Conservation (phyloP, 768 basidiomycete genomes). For the Pisolithus marmoratus region DNA sequence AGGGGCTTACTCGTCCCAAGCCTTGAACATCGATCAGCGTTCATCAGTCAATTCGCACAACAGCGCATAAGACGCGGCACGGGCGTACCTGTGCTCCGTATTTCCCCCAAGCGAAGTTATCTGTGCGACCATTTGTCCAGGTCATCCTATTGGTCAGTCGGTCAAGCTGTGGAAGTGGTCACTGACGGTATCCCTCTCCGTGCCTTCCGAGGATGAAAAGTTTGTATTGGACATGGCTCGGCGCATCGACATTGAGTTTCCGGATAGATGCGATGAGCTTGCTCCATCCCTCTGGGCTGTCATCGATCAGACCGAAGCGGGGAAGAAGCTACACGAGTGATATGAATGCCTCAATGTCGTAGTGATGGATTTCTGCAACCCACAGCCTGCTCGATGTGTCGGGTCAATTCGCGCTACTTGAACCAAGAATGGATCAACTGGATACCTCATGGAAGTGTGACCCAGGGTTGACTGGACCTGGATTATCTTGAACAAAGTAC, state of each 20-base stretch:
- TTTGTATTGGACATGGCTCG: conserved; percentile 45
- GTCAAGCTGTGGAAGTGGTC: neutral
- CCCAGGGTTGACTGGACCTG: neutral
- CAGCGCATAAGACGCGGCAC: neutral
- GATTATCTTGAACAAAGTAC: conserved; percentile 19
- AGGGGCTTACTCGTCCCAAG: conserved; percentile 55
- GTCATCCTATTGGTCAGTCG: conserved; percentile 55
- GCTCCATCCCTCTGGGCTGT: conserved; percentile 43
- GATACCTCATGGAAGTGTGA: neutral
- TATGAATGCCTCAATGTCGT: neutral
- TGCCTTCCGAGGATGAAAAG: conserved; percentile 64
- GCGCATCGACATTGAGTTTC: conserved; percentile 40
- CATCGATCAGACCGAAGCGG: conserved; percentile 55
- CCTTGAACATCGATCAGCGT: conserved; percentile 18
- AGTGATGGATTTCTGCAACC: neutral
- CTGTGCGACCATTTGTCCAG: conserved; percentile 48
- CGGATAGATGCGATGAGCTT: conserved; percentile 37
- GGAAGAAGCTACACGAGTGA: conserved; percentile 39
- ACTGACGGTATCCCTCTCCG: conserved; percentile 68
- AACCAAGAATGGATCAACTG: neutral
- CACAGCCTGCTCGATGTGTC: neutral
- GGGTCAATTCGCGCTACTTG: too few relatives aligned
- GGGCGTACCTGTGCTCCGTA: conserved; percentile 46
- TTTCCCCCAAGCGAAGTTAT: conserved; percentile 64
- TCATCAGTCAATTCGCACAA: neutral